These are phyloP conservation scores for Butyriboletus loyo DNA, from an alignment of 768 basidiomycete genomes.

Conservation along the genomic window DNA sequence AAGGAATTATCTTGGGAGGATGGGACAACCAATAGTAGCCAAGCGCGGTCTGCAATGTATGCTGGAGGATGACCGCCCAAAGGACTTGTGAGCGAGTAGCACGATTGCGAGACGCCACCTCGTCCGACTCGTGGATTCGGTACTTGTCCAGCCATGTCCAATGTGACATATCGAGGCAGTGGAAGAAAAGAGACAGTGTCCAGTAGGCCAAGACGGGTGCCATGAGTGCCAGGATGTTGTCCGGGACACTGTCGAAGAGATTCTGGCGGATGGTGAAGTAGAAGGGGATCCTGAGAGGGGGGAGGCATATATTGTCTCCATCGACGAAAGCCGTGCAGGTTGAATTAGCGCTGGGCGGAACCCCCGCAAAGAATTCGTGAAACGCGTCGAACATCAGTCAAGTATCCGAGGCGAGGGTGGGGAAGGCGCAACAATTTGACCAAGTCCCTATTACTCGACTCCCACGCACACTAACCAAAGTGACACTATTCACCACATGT, in stretches of 20 bases:
- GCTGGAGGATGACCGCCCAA: conserved; percentile 81
- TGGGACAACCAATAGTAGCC: conserved; percentile 68
- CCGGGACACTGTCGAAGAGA: conserved; percentile 58
- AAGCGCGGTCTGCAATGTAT: conserved; percentile 75
- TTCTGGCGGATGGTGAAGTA: conserved; percentile 49
- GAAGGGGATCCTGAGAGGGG: conserved; percentile 42
- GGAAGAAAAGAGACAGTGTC: conserved; percentile 75
- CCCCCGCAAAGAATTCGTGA: conserved; percentile 6
- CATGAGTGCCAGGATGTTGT: conserved; percentile 66
- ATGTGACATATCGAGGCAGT: conserved; percentile 70
- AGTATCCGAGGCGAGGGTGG: not conserved
- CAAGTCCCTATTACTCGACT: not conserved
- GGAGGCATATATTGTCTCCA: conserved; percentile 39
- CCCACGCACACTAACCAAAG: conserved; percentile 9
- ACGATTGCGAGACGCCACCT: conserved; percentile 71
- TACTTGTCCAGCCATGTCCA: conserved; percentile 80
- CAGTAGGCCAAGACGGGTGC: conserved; percentile 85
- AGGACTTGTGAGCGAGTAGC: conserved; percentile 72
- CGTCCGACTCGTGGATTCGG: conserved; percentile 84
- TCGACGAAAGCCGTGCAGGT: conserved; percentile 32
- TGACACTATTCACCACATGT: not conserved
- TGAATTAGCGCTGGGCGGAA: conserved; percentile 32
- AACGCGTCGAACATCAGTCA: conserved; percentile 17
- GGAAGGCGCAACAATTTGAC: too few relatives aligned
- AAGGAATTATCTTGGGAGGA: conserved; percentile 25